Percentiles rank a stretch among this genome's conserved stretches.
Conservation (phyloP, 768 basidiomycete species). For the Rhodotorula toruloides region DNA sequence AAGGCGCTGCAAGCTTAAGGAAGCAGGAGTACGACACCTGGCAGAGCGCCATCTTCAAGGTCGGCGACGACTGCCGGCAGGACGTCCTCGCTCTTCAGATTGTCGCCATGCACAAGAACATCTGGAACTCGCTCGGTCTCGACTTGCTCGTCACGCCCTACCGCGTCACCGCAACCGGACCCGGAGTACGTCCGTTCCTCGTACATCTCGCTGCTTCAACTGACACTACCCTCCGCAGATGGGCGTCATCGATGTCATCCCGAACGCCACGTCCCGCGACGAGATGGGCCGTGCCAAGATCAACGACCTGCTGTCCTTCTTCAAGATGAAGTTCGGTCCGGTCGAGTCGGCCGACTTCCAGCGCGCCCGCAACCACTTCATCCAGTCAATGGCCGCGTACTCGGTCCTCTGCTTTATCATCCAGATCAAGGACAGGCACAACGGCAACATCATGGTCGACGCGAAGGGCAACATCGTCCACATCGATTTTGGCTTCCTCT, state of each 20-base stretch:
- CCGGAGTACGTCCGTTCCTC: slow-evolving; percentile 62
- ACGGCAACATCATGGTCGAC: slow-evolving; percentile 99
- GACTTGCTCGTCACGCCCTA: slow-evolving; percentile 91
- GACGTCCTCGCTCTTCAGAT: slow-evolving; percentile 95
- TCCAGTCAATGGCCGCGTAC: slow-evolving; percentile 99
- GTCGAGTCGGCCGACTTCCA: slow-evolving; percentile 86
- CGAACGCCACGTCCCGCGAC: slow-evolving; percentile 93
- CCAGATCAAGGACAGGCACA: slow-evolving; percentile 98
- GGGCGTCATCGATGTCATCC: slow-evolving; percentile 96
- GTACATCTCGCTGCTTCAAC: background rate
- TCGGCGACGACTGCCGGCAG: slow-evolving; percentile 97
- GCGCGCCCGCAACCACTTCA: slow-evolving; percentile 86
- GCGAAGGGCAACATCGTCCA: slow-evolving; percentile 95
- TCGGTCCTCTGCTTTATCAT: slow-evolving; percentile 96
- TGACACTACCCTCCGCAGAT: slow-evolving; percentile 55
- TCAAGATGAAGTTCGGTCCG: slow-evolving; percentile 85
- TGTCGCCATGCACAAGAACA: slow-evolving; percentile 99
- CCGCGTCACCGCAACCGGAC: slow-evolving; percentile 90
- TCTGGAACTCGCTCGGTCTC: slow-evolving; percentile 81
- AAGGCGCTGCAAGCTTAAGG: slow-evolving; percentile 34
- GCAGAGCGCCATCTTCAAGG: slow-evolving; percentile 99
- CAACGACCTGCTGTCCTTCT: slow-evolving; percentile 91
- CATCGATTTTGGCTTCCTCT: slow-evolving; percentile 91
- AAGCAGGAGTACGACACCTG: slow-evolving; percentile 68
- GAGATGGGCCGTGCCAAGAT: slow-evolving; percentile 99